A percentile compares a stretch with the other conserved stretches of the same genome.
Evolutionary conservation across 2,329 filamentous ascomycete genomes (phyloP).

Genomic region (Botryotinia globosa): DNA sequence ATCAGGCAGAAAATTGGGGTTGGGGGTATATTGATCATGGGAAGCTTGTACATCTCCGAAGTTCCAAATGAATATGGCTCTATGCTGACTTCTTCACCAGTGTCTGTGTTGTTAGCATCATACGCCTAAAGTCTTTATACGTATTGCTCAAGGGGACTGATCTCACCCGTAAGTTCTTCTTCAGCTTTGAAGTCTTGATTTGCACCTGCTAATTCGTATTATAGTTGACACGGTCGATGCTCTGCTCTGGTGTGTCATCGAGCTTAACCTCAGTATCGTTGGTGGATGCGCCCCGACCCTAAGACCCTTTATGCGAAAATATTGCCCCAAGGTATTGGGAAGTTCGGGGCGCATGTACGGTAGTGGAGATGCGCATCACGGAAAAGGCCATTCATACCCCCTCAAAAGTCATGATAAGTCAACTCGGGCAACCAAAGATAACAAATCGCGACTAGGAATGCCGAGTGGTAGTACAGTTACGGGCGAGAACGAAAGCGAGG

Average conservation of each 20-base stretch:
- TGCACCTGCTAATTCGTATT: background rate
- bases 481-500: background rate
- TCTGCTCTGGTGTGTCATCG: background rate
- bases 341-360: background rate
- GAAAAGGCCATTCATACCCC: background rate
- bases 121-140: background rate
- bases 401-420: background rate
- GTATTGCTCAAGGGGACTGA: background rate
- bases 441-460: background rate
- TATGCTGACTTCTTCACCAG: background rate
- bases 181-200: background rate
- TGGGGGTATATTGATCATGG: background rate
- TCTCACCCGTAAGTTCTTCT: background rate
- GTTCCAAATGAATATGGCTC: background rate
- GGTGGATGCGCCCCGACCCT: background rate
- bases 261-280: background rate
- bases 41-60: background rate
- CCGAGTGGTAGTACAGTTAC: background rate
- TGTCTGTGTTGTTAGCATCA: background rate
- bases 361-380: background rate
- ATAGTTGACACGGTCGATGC: background rate
- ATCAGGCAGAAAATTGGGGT: background rate
- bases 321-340: background rate
- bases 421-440: background rate
- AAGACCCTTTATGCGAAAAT: background rate